Evolutionary conservation across 2,329 filamentous ascomycete genomes (phyloP), one percentile per base, ranked within the genome.

Genomic region (Aureobasidium musti): DNA sequence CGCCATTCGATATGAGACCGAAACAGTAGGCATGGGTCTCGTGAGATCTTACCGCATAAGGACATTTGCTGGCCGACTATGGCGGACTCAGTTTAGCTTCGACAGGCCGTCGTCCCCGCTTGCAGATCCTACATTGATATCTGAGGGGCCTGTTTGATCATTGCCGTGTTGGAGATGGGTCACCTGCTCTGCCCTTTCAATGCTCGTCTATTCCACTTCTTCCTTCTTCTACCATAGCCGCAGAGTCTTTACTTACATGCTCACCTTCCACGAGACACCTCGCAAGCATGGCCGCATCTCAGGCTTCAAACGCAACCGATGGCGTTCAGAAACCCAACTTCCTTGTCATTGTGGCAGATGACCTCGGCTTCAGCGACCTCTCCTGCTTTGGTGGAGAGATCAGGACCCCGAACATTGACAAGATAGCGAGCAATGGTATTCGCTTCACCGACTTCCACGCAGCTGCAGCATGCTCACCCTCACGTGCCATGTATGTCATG

Each of bases 361-460:
- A 87, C 72, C 78, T 87, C 21, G 84, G 84, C n/a, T 87, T 86
- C 78, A 83, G 82, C 53, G 86, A 88, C 70, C 79, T 86, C 23
- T 82, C 82, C 56, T 83, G 82, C 71, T 88, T 86, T 70, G 86
- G 86, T 50, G 81, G 83, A 68, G 85, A 88, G 74, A 87, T 88
- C 70, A 80, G 81, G 41, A 88, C 86, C 0, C 86, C 86, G 0
- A 83, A 86, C 71, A 78, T 88, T 43, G 83, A 87, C 74, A 82
- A 81, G 68, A 73, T 79, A n/a, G 75, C 77, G 28, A 69, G 70
- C 67, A 77, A 77, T 73, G 76, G 86, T 35, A 75, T 89, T 23
- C 82, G 86, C 5, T 86, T 88, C 71, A 88, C 86, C 0, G 84
- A 88, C 70, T 89, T 87, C 74, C 87, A 89, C 71, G 84, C 86